Evolutionary conservation across 1,284 basidiomycete genomes (phyloP), one percentile per base, ranked within the genome.

Genomic region (Ganoderma sinense): DNA sequence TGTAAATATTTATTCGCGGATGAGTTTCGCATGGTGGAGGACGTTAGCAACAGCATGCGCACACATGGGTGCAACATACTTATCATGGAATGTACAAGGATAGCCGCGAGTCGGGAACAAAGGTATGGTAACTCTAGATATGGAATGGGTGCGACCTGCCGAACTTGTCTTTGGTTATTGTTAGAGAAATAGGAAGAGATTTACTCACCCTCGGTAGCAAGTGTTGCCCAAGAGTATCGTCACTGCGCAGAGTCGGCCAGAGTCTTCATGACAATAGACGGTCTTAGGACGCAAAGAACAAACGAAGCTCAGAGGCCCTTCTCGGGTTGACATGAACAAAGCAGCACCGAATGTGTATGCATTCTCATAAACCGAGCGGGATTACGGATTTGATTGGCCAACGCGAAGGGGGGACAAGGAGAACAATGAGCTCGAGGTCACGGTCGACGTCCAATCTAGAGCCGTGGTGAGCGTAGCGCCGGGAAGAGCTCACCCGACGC

Each of bases 401-500:
- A 59, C 13, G 11, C 11, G 56, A 39, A 14, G 10, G 20, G 3
- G 36, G 33, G 56, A 59, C 56, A 39, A 39, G 56, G 33, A 36
- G 33, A 20, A 59, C 56, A 59, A 59, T 39, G 33, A 20, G 10
- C 18, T n/a, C 56, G 20, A 59, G 20, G 33, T 23, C n/a, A 13
- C 13, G 48, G 48, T 26, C 48, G 23, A 26, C 23, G 48, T 53
- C 23, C 18, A 39, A 36, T 26, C 26, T 23, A 56, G 56, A 18
- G 36, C 18, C 20, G 56, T 18, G 59, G 5, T 16, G 4, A 40
- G 59, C 36, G 39, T 23, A 41, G 36, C 39, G 59, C 59, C 11
- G n/a, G 40, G 23, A 8, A 23, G 58, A n/a, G 39, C 39, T 16
- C 59, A 61, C 59, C 39, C 59, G 59, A 61, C 59, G 59, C 59